Evolutionary conservation across 78 protist species (phyloP).

Genomic region (Dictyostelium brefeldianum): DNA sequence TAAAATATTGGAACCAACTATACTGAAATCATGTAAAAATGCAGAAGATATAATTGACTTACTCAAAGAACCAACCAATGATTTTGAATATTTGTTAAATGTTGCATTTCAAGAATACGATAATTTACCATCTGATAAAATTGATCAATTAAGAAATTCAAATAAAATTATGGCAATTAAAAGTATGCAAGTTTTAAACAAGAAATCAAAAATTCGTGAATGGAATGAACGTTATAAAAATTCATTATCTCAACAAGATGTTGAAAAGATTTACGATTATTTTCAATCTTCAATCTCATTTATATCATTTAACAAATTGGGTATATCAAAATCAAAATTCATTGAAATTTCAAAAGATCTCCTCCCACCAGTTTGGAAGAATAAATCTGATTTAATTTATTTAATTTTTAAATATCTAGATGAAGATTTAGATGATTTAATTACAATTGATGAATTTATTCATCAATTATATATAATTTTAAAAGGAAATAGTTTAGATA

Average conservation of each 20-base stretch:
- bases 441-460: slow-evolving; percentile 52
- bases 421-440: slow-evolving; percentile 60
- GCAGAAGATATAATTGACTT: slow-evolving; percentile 36
- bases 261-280: slow-evolving; percentile 36
- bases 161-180: slow-evolving; percentile 71
- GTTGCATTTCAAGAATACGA: slow-evolving; percentile 35
- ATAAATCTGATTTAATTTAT: slow-evolving; percentile 15
- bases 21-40: slow-evolving; percentile 29
- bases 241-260: not conserved
- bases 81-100: slow-evolving; percentile 26
- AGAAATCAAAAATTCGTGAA: slow-evolving; percentile 59
- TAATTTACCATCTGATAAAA: slow-evolving; percentile 53
- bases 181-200: slow-evolving; percentile 37
- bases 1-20: slow-evolving; percentile 11
- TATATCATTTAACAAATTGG: slow-evolving; percentile 21
- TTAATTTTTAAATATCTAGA: slow-evolving; percentile 36
- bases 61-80: slow-evolving; percentile 16
- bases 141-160: slow-evolving; percentile 64
- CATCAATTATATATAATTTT: slow-evolving; percentile 20
- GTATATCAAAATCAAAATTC: slow-evolving; percentile 25
- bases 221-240: slow-evolving; percentile 29
- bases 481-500: slow-evolving; percentile 41
- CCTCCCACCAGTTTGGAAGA: slow-evolving; percentile 40
- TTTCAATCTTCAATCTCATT: slow-evolving; percentile 38
- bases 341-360: slow-evolving; percentile 31